Base-by-base conservation (phyloP, 768 basidiomycete genomes). In the Tubosaeta sp. region DNA sequence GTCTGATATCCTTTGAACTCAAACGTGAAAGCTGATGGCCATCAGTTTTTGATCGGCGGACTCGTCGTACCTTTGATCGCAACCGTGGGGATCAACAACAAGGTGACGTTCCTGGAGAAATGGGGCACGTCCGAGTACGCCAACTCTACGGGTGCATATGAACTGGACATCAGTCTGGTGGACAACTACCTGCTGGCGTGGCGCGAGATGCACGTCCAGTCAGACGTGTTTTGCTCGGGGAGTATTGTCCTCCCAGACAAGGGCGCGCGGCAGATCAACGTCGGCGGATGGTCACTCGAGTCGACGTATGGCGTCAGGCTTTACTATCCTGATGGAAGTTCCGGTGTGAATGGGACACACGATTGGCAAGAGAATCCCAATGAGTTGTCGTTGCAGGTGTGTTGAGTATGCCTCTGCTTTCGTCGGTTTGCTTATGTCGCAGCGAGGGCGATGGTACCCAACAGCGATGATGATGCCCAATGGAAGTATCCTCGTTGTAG, bases 171-270 rank as follows among this genome's bases (percentile, higher is more conserved):
- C 39, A 82, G 75, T 27, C 70, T 90, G 32, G 74, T 73, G 0
- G 54, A 73, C 55, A 69, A 76, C 32, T 72, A 72, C 51, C 8
- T 43, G 26, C 54, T 67, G 49, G 80, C 86, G 10, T 91, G 86
- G 86, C 83, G 88, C 35, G 76, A 76, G 54, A 88, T 91, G 85
- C 83, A 89, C 54, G 69, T 88, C 58, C 74, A 88, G 69, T 75
- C 85, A 12, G 86, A 91, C 59, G 86, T 91, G 16, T 91, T 91
- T 73, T 91, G 89, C 63, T 82, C 88, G 4, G 89, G 73, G 10
- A 80, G 81, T 41, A 71, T 91, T 43, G 78, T 87, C 31, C 78
- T 91, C 32, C 89, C 89, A 1, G 89, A 91, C 63, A 85, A 83
- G 55, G 82, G 70, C 14, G 89, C 73, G 3, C 55, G 68, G 10